A percentile compares a stretch with the other conserved stretches of the same genome.
Conservation (phyloP, 352 stramenopile genomes). For the Phytopythium chamaehyphon region DNA sequence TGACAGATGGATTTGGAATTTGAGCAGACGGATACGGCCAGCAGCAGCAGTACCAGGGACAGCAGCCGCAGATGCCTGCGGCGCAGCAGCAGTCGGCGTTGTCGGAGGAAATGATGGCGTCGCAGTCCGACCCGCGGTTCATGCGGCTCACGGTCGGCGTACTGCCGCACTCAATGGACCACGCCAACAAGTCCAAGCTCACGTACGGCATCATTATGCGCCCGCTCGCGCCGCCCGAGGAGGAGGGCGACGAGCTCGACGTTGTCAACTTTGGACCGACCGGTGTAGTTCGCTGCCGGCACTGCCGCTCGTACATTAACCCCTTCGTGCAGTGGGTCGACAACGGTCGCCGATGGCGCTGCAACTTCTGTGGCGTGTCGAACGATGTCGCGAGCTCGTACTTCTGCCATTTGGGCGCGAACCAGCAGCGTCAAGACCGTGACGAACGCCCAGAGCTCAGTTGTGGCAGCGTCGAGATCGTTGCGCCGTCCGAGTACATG, state of each 20-base stretch:
- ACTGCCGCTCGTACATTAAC: constrained; percentile 90
- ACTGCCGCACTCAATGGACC: constrained; percentile 79
- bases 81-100: constrained; percentile 40
- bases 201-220: constrained; percentile 85
- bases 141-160: constrained; percentile 78
- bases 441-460: constrained; percentile 85
- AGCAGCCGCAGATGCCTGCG: constrained; percentile 29
- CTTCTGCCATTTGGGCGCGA: constrained; percentile 96
- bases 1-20: constrained; percentile 1
- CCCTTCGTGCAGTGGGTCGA: constrained; percentile 89
- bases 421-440: constrained; percentile 92
- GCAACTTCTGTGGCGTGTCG: constrained; percentile 86
- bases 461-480: constrained; percentile 77
- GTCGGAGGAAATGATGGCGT: constrained; percentile 63
- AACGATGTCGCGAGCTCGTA: constrained; percentile 94
- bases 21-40: constrained; percentile 51
- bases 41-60: constrained; percentile 31
- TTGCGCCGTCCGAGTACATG: constrained; percentile 87
- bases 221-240: constrained; percentile 61
- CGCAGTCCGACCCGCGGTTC: constrained; percentile 73
- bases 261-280: constrained; percentile 86
- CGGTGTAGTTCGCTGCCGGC: constrained; percentile 83
- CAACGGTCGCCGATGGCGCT: constrained; percentile 82
- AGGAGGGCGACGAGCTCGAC: constrained; percentile 65
- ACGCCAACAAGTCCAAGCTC: constrained; percentile 80